Base-by-base conservation (phyloP, 495 filamentous ascomycete genomes). In the Xylaria longipes region DNA sequence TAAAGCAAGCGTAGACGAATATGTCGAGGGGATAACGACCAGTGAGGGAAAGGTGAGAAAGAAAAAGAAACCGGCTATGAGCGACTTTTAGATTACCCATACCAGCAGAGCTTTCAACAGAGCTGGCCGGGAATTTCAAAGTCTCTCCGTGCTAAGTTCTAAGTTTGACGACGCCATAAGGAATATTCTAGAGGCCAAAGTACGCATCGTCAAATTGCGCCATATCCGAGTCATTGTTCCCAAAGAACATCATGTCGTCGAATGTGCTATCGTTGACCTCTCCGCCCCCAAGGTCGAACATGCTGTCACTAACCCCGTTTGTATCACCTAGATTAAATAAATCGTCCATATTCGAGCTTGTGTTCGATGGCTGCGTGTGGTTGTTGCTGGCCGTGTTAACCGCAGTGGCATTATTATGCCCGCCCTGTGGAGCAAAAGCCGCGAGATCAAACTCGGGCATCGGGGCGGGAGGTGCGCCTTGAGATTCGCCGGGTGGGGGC, bases 221-320 rank as follows among this genome's bases (percentile, higher is more conserved):
- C 74, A 79, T 78, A 37, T 80, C 80, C 39, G 74, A 66, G 65
- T 80, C 80, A 62, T 79, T 79, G 22, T 73, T 74, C 25, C 48
- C 68, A 65, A 70, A 82, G 66, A 74, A 81, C 77, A 85, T 75
- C 69, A 81, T 76, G 71, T 85, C 80, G 54, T 84, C 80, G 65
- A 85, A 84, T 25, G 80, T 81, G 69, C 77, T 83, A 46, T 80
- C 80, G 60, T 82, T 79, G 5, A 69, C 79, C 1, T 75, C 78
- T 37, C 71, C 79, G 0, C 73, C 79, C 46, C 77, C 80, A 1
- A 84, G 52, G 66, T 82, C 83, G 65, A 81, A 80, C 72, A 84
- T 82, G 73, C 60, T 75, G 67, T 80, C 80, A 48, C 76, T 74
- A 14, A 33, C 70, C 22, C 69, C 74, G 58, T 75, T 71, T 1